Percentiles rank a stretch among this genome's conserved stretches.
These are phyloP conservation scores for Tylopilus rubrobrunneus DNA, from an alignment of 768 basidiomycete genomes.

Conservation along the genomic window DNA sequence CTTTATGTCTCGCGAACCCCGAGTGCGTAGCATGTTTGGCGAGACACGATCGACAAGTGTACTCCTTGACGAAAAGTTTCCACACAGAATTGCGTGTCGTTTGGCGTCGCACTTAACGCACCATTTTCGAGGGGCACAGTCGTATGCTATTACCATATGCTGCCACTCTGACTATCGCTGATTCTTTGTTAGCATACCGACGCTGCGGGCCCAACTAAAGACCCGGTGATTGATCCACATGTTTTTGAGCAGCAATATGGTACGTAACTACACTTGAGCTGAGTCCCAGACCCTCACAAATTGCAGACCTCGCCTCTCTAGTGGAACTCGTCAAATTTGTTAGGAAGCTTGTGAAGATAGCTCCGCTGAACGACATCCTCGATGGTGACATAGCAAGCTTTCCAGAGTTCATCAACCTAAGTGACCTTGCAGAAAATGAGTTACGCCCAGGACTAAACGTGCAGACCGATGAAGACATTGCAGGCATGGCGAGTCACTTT, in stretches of 20 bases:
- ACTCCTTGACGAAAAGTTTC: not conserved
- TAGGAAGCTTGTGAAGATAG: not conserved
- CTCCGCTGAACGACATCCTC: not conserved
- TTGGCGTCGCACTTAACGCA: not conserved
- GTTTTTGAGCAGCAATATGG: constrained; percentile 1
- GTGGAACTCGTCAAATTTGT: not conserved
- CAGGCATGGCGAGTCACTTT: not conserved
- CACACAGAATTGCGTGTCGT: not conserved
- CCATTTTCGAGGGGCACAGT: constrained; percentile 3
- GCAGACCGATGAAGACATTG: not conserved
- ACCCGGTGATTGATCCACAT: constrained; percentile 1
- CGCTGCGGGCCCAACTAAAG: not conserved
- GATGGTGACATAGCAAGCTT: not conserved
- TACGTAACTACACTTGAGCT: not conserved
- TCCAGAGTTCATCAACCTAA: not conserved
- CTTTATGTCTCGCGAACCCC: not conserved
- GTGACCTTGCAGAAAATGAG: not conserved
- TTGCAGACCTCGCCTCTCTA: not conserved
- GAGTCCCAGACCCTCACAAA: not conserved
- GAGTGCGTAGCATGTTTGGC: not conserved
- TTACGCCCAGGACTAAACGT: not conserved
- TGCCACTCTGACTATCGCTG: not conserved
- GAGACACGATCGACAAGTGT: too few relatives aligned
- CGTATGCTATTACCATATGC: not conserved
- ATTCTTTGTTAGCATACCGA: not conserved